Conservation (phyloP, 2,329 filamentous ascomycete genomes). For the Fusarium secorum region DNA sequence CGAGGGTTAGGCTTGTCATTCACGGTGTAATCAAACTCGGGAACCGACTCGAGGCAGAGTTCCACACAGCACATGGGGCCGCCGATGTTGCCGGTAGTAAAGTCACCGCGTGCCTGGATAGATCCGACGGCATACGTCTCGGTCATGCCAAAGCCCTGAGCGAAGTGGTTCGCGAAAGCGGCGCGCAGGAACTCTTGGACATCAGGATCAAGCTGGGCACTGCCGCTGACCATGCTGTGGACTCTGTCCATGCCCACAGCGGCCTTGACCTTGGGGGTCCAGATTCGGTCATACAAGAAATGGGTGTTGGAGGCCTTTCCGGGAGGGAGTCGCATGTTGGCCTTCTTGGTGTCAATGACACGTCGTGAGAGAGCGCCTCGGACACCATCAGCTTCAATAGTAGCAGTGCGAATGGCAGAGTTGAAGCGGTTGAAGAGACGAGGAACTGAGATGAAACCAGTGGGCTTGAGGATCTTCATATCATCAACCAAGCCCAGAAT, state of each 20-base stretch:
- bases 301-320: constrained; percentile 82
- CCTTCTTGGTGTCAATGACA: constrained; percentile 81
- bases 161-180: constrained; percentile 78
- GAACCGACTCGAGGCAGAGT: constrained; percentile 83
- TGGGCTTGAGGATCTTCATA: constrained; percentile 85
- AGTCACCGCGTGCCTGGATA: constrained; percentile 75
- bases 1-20: constrained; percentile 89
- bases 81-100: constrained; percentile 82
- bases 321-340: constrained; percentile 74
- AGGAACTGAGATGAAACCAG: constrained; percentile 85
- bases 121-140: constrained; percentile 85
- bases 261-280: constrained; percentile 85
- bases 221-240: constrained; percentile 82
- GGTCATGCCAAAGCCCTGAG: constrained; percentile 92
- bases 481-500: constrained; percentile 88
- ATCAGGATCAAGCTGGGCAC: constrained; percentile 86
- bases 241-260: constrained; percentile 81
- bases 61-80: constrained; percentile 73
- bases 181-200: constrained; percentile 90
- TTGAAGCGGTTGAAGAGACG: constrained; percentile 92
- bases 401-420: constrained; percentile 79
- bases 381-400: constrained; percentile 79
- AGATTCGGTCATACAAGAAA: constrained; percentile 83
- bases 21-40: constrained; percentile 91
- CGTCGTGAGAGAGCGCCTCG: constrained; percentile 82